Base-by-base conservation (phyloP, 495 filamentous ascomycete genomes). In the Chaetomidium leptoderma region DNA sequence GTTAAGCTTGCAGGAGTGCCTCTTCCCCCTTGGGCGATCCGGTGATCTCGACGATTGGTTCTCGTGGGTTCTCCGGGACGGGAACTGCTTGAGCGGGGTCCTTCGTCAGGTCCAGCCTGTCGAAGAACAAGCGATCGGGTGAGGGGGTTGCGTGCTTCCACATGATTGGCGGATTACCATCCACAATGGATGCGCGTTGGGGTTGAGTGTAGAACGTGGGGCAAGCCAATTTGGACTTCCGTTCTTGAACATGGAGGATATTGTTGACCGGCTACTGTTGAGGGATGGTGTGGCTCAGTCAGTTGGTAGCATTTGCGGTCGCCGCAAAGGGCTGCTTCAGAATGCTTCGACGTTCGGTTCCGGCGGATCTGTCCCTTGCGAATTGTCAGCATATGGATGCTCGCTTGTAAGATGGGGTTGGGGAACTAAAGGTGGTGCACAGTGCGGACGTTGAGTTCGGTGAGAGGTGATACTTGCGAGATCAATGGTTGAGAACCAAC, bases 31-130 rank as follows among this genome's bases (percentile, higher is more conserved):
- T 49, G 27, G 33, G 46, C 48, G 52, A 62, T 55, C 60, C 52
- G 50, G 56, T 66, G 61, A 66, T 66, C 63, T 62, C 19, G 61
- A 58, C 48, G 55, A 62, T 69, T 63, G 61, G 61, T 33, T 26
- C 30, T 45, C 49, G 36, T 39, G 30, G 50, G 29, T 52, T 42
- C 14, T 27, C 45, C 55, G 29, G 48, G 32, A 48, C 23, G 52
- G 49, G 52, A 55, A 52, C 48, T 35, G 40, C 32, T 8, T 9
- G 42, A 23, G 43, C 54, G 46, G 55, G 54, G 54, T 33, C 11
- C 30, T 45, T 45, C 26, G n/a, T 36, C 26, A 37, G 32, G 44
- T 57, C 48, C 47, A 55, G 57, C 48, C 54, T 53, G 40, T 53
- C 39, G 47, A 56, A 63, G 30, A 40, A 48, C 40, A 40, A 30